Base-by-base conservation (phyloP, 1,284 basidiomycete species). In the Pisolithus thermaeus region DNA sequence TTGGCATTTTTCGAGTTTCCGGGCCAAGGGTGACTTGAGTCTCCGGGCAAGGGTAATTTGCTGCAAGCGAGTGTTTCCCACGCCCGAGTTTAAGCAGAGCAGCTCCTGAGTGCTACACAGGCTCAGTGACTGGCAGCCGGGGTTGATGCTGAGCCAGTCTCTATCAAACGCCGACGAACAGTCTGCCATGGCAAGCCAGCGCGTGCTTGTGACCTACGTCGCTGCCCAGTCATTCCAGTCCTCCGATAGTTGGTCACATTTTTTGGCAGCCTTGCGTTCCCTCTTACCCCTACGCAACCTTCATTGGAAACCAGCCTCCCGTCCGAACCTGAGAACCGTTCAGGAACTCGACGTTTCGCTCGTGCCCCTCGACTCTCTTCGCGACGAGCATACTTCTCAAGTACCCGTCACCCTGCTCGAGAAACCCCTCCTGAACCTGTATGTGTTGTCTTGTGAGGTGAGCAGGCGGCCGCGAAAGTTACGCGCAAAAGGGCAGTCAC, bases 371-470 rank as follows among this genome's bases (percentile, higher is more conserved):
- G 87, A 92, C 49, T 77, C 80, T 32, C 70, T 87, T 41, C 79
- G 80, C 41, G 84, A 87, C 55, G 87, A 90, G 67, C 75, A 80
- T 62, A 72, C 81, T n/a, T 85, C 87, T 14, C 88, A 90, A 65
- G 70, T 90, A 47, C 88, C 89, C 7, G 77, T 79, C 30, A 86
- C 87, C 23, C 66, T 97, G n/a, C 71, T 97, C 50, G 92, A 92
- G 62, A 85, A 81, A 59, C 92, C 93, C 0, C 72, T 97, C 45
- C 73, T 97, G 50, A 91, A 96, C 65, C 64, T 97, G 30, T 94
- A 88, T 63, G 77, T 97, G 56, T 83, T 92, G 38, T 76, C 83
- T 44, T 97, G 93, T 70, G 93, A 97, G 72, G 95, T 94, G 66
- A 62, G 61, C 60, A 42, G 50, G 51, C 51, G 49, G 50, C 35